Base-by-base conservation (phyloP, 2,329 filamentous ascomycete species). In the Phaeosphaeriaceae sp. region DNA sequence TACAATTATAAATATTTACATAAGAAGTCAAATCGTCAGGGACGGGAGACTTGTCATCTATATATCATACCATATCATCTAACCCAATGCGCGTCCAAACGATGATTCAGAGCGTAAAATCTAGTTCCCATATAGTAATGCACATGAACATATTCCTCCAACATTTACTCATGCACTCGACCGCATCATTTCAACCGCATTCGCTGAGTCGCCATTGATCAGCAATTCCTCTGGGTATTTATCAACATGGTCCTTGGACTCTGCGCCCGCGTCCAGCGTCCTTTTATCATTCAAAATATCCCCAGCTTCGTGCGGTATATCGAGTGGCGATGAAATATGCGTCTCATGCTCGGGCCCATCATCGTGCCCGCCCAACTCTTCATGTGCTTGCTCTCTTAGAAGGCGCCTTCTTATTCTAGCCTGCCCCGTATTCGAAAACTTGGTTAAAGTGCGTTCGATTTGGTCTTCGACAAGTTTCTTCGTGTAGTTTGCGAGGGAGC, bases 381-480 rank as follows among this genome's bases (percentile, higher is more conserved):
- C 48, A n/a, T 45, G 44, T 11, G 46, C 48, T 30, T 49, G 26
- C 15, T 50, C 26, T 43, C 54, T 52, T 28, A 34, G 40, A 13
- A 45, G 34, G 38, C 29, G 49, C 12, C 50, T 46, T 9, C 38
- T 42, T 11, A 33, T 38, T 13, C 49, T 56, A 11, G 44, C 46
- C 40, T 57, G 37, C 23, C 58, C 44, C 1, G 63, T 68, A 56
- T 74, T 76, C 1, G 79, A 83, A 57, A 91, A 81, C 21, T 82
- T 77, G 23, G 77, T 77, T 23, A 91, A 77, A 12, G 82, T 82
- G 7, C 80, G 73, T 56, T 88, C 82, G 65, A 97, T 92, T 68
- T 83, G 86, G 42, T 85, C 80, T 74, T 97, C 92, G 2, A 92
- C 86, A 41, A 95, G 70, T 6, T 76, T 73, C 67, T 96, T 96